Base-by-base conservation (phyloP, 2,329 filamentous ascomycete genomes). In the Elsinoe batatas region DNA sequence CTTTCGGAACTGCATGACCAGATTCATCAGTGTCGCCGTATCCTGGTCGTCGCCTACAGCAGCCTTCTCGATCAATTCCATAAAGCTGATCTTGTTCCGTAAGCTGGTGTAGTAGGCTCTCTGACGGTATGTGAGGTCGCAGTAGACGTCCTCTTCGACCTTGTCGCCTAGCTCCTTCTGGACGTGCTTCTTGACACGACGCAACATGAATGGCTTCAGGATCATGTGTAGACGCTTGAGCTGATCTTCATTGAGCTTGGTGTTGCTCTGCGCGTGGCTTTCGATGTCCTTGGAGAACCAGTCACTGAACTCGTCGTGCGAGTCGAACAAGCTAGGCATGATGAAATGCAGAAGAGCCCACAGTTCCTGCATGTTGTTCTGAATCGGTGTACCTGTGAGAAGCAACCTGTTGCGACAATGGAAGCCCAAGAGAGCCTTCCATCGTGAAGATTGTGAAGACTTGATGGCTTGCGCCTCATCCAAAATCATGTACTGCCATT, bases 401-500 rank as follows among this genome's bases (percentile, higher is more conserved):
- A 98, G 76, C 46, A 98, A 80, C 62, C 93, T 83, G 72, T 97
- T 98, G 58, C 93, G 87, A 73, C 91, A 97, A 69, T 94, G 88
- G 78, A 97, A 97, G 51, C 86, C 87, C 46, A 98, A 78, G 61
- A 98, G 72, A 62, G 87, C 91, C 79, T 97, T 98, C 93, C 93
- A 98, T 67, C 93, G 83, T 13, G 91, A 95, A 75, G 90, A 96
- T 65, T 88, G 83, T 0, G 93, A 96, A 59, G 91, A 96, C 77
- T 98, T 98, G 82, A 98, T 97, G 62, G 93, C 93, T 69, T 98
- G 93, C 1, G 93, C 93, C 72, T 98, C 93, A 64, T 98, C 93
- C 38, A 98, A 81, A 70, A 98, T 96, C 93, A 98, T 98, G 76
- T 98, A 97, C 73, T 97, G 93, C 93, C 93, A 98, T 64, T 87